Evolutionary conservation across 768 basidiomycete species (phyloP).

Genomic region (Phaffia tasmanica): DNA sequence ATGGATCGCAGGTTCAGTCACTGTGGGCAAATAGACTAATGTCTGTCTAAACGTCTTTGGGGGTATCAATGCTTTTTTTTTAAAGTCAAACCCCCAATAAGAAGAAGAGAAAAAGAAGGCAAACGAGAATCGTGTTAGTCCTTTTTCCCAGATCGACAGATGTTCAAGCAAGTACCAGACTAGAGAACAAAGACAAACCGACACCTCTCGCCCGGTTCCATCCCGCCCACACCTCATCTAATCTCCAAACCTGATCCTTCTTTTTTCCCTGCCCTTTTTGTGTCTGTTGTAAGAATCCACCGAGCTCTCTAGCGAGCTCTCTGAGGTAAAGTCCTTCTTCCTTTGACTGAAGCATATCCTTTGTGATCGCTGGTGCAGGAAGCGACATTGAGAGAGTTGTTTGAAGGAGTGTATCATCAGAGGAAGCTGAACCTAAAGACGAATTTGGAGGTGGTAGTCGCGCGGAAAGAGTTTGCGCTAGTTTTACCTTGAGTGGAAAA

Average conservation of each 20-base stretch:
- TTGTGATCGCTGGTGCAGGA: constrained; percentile 57
- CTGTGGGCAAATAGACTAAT: too few species aligned
- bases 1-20: too few species aligned
- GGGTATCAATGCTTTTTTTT: constrained; percentile 67
- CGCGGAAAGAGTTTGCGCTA: constrained; percentile 78
- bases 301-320: constrained; percentile 72
- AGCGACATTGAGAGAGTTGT: constrained; percentile 69
- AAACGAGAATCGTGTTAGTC: background rate
- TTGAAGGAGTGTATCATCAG: constrained; percentile 53
- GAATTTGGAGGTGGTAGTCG: constrained; percentile 45
- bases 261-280: constrained; percentile 26
- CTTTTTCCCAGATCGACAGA: background rate
- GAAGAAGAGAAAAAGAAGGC: constrained; percentile 14
- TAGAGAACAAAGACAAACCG: constrained; percentile 44
- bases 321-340: constrained; percentile 70
- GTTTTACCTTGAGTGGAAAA: constrained; percentile 42
- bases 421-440: constrained; percentile 6
- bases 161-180: background rate
- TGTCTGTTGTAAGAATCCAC: constrained; percentile 34
- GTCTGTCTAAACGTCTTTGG: constrained; percentile 55
- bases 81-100: too few species aligned
- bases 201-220: constrained; percentile 92
- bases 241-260: constrained; percentile 57
- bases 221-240: constrained; percentile 89
- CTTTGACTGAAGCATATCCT: constrained; percentile 61